Evolutionary conservation across 2,329 filamentous ascomycete genomes (phyloP).

Genomic region (Diaporthe vexans): DNA sequence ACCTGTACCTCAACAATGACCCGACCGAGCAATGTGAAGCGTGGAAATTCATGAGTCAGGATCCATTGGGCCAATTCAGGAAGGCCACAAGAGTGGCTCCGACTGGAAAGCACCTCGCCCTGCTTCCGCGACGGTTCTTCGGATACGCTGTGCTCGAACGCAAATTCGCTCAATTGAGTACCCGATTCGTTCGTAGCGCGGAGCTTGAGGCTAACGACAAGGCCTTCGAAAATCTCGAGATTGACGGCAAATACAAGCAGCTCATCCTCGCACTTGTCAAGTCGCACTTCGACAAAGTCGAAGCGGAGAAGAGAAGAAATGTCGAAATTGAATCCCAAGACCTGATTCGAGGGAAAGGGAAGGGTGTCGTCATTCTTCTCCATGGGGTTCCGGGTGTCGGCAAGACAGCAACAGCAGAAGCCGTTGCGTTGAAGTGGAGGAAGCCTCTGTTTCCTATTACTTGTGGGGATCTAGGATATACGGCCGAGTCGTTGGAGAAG

Average conservation of each 20-base stretch:
- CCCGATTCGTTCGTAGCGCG: background rate
- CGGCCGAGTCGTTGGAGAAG: conserved; percentile 46
- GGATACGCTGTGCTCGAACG: conserved; percentile 2
- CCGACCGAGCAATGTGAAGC: fast-evolving
- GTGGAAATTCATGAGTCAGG: background rate
- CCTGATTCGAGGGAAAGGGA: conserved; percentile 49
- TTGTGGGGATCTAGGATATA: conserved; percentile 49
- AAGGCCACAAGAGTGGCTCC: fast-evolving
- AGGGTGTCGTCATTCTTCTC: conserved; percentile 53
- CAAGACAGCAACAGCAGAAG: conserved; percentile 57
- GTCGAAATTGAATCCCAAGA: background rate
- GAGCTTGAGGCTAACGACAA: background rate
- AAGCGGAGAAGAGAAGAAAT: background rate
- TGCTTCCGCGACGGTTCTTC: conserved; percentile 5
- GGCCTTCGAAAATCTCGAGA: conserved; percentile 12
- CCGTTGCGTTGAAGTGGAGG: conserved; percentile 49
- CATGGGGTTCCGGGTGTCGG: conserved; percentile 54
- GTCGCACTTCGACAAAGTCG: conserved; percentile 23
- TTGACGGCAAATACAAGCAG: background rate
- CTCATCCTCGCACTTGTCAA: conserved; percentile 14
- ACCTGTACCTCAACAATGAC: fast-evolving
- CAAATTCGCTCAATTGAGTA: background rate
- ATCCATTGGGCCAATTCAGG: background rate
- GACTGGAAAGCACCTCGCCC: background rate
- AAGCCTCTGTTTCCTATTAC: conserved; percentile 51